Conservation (phyloP, 768 basidiomycete species). For the Lentinula raphanica region DNA sequence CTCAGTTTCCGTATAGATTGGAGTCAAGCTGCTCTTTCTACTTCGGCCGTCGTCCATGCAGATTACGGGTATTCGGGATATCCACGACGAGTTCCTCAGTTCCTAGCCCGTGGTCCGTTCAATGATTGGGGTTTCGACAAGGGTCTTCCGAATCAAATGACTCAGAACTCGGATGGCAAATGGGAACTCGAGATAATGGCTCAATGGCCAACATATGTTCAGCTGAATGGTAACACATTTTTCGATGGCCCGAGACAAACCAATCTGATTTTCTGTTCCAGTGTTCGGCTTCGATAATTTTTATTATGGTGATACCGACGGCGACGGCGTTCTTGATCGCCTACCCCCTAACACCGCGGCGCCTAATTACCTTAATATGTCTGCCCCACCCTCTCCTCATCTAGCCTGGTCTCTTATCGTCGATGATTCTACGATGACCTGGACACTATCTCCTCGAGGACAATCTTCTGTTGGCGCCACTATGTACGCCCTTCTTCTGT, state of each 20-base stretch:
- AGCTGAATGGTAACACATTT: conserved; percentile 81
- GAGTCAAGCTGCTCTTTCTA: conserved; percentile 59
- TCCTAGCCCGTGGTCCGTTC: conserved; percentile 84
- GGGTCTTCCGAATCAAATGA: conserved; percentile 70
- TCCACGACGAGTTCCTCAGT: conserved; percentile 77
- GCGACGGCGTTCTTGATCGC: conserved; percentile 84
- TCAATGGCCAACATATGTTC: conserved; percentile 84
- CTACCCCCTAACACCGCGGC: conserved; percentile 84
- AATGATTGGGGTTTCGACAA: conserved; percentile 90
- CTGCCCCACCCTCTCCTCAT: conserved; percentile 83
- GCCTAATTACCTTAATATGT: conserved; percentile 87
- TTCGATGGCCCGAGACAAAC: too few relatives aligned
- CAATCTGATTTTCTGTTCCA: too few relatives aligned
- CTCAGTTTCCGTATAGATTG: conserved; percentile 52
- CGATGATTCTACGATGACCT: conserved; percentile 71
- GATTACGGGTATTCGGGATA: conserved; percentile 55
- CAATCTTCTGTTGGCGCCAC: conserved; percentile 75
- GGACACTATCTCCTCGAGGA: conserved; percentile 80
- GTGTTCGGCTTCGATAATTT: conserved; percentile 47
- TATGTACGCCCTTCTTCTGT: conserved; percentile 80
- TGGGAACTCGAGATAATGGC: conserved; percentile 92
- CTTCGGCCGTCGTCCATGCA: conserved; percentile 69
- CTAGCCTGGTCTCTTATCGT: conserved; percentile 83
- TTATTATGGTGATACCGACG: conserved; percentile 88
- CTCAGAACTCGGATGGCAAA: conserved; percentile 50